phyloP scores from a whole-genome alignment of 768 basidiomycete genomes.

The Termitomyces sp. region DNA sequence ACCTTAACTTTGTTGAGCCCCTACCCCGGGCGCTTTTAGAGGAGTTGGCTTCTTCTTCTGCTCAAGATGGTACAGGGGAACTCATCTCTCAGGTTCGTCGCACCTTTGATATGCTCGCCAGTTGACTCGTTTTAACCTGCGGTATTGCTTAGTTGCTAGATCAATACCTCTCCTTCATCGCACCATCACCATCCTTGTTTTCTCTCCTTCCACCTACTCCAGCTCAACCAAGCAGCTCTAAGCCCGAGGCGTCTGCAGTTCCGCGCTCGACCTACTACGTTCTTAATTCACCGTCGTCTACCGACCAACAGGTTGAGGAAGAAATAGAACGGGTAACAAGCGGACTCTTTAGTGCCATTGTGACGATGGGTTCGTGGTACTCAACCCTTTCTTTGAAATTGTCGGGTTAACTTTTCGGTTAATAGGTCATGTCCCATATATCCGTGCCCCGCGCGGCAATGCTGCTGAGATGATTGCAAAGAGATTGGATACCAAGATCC shows the following conservation, averaged over 20 bases:
- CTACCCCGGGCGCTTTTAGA: constrained; percentile 86
- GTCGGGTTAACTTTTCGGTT: constrained; percentile 1
- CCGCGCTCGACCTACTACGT: constrained; percentile 72
- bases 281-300: constrained; percentile 87
- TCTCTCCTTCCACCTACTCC: constrained; percentile 71
- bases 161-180: constrained; percentile 95
- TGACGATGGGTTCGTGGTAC: constrained; percentile 68
- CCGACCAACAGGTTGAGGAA: constrained; percentile 87
- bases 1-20: constrained; percentile 94
- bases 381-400: neutral
- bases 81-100: constrained; percentile 67
- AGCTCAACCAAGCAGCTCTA: constrained; percentile 28
- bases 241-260: constrained; percentile 29
- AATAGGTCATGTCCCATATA: constrained; percentile 87
- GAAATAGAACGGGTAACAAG: constrained; percentile 90
- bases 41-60: constrained; percentile 87
- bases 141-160: constrained; percentile 68
- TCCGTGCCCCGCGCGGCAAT: constrained; percentile 91
- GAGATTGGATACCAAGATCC: constrained; percentile 88
- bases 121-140: constrained; percentile 5
- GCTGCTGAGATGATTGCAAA: constrained; percentile 99
- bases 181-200: constrained; percentile 90
- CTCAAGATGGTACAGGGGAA: constrained; percentile 80
- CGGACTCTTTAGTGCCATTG: constrained; percentile 89
- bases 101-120: constrained; percentile 1